phyloP scores from a whole-genome alignment of 352 stramenopile species.

The Pythium utonaiense region DNA sequence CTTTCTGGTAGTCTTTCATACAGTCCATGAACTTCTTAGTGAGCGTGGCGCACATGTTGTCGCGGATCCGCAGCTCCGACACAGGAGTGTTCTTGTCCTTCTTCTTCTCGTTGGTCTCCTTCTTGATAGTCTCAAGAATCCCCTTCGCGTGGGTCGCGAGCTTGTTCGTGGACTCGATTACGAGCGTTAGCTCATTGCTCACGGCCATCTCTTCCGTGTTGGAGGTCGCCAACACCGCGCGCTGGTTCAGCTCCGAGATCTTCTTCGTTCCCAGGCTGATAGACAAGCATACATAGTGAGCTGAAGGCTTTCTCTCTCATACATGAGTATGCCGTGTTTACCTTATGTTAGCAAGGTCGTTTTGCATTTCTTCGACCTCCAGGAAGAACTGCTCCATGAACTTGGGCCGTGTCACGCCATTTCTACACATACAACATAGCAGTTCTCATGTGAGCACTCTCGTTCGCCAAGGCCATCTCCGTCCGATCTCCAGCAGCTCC shows the following conservation, averaged over 20 bases:
- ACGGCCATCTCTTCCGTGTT: conserved; percentile 89
- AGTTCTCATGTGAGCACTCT: not conserved
- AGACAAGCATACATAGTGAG: not conserved
- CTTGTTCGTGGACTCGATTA: conserved; percentile 94
- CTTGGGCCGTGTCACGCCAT: conserved; percentile 61
- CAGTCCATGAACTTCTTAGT: conserved; percentile 98
- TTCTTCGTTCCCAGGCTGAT: conserved; percentile 83
- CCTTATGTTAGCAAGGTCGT: conserved; percentile 89
- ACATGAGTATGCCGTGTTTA: conserved; percentile 26
- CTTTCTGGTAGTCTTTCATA: conserved; percentile 98
- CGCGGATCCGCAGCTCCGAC: conserved; percentile 86
- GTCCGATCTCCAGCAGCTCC: too few species aligned
- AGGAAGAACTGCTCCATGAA: conserved; percentile 96
- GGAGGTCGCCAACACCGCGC: conserved; percentile 91
- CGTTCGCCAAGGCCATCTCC: not conserved
- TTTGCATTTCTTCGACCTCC: conserved; percentile 94
- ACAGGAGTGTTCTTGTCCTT: conserved; percentile 81
- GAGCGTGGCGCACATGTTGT: conserved; percentile 97
- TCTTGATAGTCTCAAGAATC: conserved; percentile 88
- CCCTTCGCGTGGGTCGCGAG: conserved; percentile 45
- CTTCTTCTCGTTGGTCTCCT: conserved; percentile 93
- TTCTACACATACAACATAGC: conserved; percentile 28
- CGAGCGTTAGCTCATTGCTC: conserved; percentile 86
- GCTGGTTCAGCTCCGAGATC: conserved; percentile 92
- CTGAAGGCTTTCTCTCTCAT: too few species aligned